Conservation (phyloP, 2,329 filamentous ascomycete species). For the Keithomyces neogunnii region DNA sequence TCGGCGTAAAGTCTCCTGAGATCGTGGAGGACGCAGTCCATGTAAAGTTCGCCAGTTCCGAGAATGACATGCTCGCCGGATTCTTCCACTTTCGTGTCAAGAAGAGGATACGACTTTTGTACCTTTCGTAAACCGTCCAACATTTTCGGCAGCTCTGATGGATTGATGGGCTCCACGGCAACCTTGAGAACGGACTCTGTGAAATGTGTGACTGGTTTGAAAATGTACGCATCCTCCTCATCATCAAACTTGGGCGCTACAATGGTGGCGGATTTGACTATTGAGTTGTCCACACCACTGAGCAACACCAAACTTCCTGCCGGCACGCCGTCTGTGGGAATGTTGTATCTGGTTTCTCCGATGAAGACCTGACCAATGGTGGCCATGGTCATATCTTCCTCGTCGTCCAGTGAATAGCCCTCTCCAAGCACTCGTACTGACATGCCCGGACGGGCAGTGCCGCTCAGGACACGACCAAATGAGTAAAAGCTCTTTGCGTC, state of each 20-base stretch:
- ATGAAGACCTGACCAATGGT: slow-evolving; percentile 84
- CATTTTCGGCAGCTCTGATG: slow-evolving; percentile 97
- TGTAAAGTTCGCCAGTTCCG: slow-evolving; percentile 96
- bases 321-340: slow-evolving; percentile 83
- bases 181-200: slow-evolving; percentile 98
- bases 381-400: slow-evolving; percentile 90
- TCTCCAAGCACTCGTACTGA: slow-evolving; percentile 89
- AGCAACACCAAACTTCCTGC: slow-evolving; percentile 92
- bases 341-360: slow-evolving; percentile 85
- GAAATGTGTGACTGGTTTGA: slow-evolving; percentile 86
- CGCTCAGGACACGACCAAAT: slow-evolving; percentile 87
- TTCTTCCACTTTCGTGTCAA: slow-evolving; percentile 95
- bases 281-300: slow-evolving; percentile 90
- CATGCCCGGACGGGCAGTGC: slow-evolving; percentile 72
- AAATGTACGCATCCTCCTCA: slow-evolving; percentile 90
- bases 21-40: slow-evolving; percentile 97
- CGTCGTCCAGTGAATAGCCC: slow-evolving; percentile 90
- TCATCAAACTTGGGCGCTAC: slow-evolving; percentile 73
- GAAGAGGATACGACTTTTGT: slow-evolving; percentile 94
- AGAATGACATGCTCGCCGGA: slow-evolving; percentile 93
- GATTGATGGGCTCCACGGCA: slow-evolving; percentile 95
- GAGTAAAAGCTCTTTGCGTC: slow-evolving; percentile 90
- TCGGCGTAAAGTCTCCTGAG: slow-evolving; percentile 89
- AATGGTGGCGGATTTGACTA: slow-evolving; percentile 93
- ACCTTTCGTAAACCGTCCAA: slow-evolving; percentile 91